Conservation (phyloP, 257 asterid genomes). For the Cruciata laevipes region DNA sequence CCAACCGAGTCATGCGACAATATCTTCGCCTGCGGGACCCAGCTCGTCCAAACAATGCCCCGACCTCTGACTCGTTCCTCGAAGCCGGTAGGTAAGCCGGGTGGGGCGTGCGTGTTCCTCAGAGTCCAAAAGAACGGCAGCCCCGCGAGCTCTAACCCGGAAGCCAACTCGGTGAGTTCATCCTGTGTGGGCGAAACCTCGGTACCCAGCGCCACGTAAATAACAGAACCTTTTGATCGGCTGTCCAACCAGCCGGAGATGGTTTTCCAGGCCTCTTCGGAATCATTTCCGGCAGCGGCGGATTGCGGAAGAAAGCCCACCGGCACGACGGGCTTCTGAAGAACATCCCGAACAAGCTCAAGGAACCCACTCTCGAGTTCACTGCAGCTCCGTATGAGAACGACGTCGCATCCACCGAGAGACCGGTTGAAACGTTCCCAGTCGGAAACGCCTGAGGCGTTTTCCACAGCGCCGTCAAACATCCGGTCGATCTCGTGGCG, state of each 20-base stretch:
- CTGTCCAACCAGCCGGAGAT: conserved; percentile 17
- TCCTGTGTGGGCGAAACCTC: conserved; percentile 22
- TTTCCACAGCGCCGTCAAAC: not conserved
- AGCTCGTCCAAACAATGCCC: conserved; percentile 27
- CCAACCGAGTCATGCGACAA: conserved; percentile 26
- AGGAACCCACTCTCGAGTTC: conserved; percentile 30
- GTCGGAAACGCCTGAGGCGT: conserved; percentile 17
- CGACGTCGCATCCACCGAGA: conserved; percentile 11
- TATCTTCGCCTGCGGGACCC: conserved; percentile 31
- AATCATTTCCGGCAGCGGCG: not conserved
- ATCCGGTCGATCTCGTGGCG: conserved; percentile 11
- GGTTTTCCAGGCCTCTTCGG: conserved; percentile 3
- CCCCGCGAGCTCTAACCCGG: conserved; percentile 25
- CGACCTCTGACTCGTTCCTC: conserved; percentile 17
- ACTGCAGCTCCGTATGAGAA: conserved; percentile 13
- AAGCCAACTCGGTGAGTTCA: conserved; percentile 27
- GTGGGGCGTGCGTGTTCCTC: conserved; percentile 1
- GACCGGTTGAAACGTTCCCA: not conserved
- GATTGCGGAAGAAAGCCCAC: conserved; percentile 23
- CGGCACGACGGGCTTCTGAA: conserved; percentile 20
- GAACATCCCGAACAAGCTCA: conserved; percentile 15
- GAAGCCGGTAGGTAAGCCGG: conserved; percentile 23
- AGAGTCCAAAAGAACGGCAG: conserved; percentile 31
- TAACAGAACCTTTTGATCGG: conserved; percentile 15
- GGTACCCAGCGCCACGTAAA: conserved; percentile 28